These are phyloP conservation scores for Naganishia cerealis DNA, from an alignment of 1,284 basidiomycete genomes.

Conservation along the genomic window DNA sequence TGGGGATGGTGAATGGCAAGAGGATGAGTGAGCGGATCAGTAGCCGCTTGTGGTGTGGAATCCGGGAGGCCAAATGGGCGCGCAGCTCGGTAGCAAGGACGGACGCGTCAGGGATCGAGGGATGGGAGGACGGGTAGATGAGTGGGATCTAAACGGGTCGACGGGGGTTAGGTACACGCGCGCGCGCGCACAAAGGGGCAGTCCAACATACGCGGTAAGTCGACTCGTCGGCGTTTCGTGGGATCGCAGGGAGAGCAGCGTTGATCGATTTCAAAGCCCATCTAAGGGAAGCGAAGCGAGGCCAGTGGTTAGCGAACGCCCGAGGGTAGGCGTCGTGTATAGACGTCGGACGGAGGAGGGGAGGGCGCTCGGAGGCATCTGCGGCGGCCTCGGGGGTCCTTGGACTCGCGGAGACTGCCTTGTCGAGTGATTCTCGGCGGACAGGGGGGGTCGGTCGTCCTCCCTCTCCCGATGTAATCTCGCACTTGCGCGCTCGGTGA, in stretches of 20 bases:
- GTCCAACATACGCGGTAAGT: background rate
- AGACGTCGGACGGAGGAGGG: too few species aligned
- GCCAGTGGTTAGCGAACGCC: background rate
- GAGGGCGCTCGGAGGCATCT: too few species aligned
- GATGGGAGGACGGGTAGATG: conserved; percentile 38
- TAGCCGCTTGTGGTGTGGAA: conserved; percentile 50
- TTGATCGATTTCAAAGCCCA: conserved; percentile 29
- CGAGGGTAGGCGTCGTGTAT: too few species aligned
- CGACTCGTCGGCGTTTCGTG: background rate
- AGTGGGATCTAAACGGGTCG: conserved; percentile 44
- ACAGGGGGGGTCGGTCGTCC: too few species aligned
- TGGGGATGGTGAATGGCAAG: conserved; percentile 50
- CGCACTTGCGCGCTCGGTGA: too few species aligned
- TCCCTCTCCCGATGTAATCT: too few species aligned
- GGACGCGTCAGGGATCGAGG: conserved; percentile 7
- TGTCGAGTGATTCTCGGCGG: too few species aligned
- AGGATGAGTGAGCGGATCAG: conserved; percentile 45
- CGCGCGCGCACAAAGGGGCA: too few species aligned
- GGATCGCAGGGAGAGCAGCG: background rate
- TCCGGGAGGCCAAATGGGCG: conserved; percentile 44
- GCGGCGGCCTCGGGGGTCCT: too few species aligned
- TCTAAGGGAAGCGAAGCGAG: background rate
- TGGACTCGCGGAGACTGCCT: too few species aligned
- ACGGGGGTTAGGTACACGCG: background rate
- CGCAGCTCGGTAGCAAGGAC: conserved; percentile 37